Conservation (phyloP, 2,329 filamentous ascomycete genomes). For the Talaromyces marneffei region DNA sequence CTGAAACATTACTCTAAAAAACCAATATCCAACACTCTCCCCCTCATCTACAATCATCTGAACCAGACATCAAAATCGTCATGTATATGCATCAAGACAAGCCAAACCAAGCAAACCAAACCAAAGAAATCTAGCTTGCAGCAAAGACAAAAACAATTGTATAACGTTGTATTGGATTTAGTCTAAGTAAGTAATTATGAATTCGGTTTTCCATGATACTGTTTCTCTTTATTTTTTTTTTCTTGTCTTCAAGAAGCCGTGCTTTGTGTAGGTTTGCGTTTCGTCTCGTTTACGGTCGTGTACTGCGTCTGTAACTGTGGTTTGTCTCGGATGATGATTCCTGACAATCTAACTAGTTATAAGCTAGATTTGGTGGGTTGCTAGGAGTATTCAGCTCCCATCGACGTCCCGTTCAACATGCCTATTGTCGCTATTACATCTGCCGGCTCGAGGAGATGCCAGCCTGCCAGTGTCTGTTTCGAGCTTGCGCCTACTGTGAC, state of each 20-base stretch:
- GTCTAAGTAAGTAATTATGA: neutral
- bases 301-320: neutral
- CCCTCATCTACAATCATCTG: neutral
- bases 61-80: neutral
- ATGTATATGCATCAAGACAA: neutral
- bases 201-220: neutral
- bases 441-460: slow-evolving; percentile 80
- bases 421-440: slow-evolving; percentile 70
- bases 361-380: neutral
- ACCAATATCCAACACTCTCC: neutral
- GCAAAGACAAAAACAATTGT: slow-evolving; percentile 7
- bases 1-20: neutral
- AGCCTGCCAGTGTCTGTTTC: slow-evolving; percentile 84
- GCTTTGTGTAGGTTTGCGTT: neutral
- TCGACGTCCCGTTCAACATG: slow-evolving; percentile 44
- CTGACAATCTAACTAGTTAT: neutral
- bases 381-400: slow-evolving; percentile 13
- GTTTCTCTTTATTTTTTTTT: neutral
- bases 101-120: neutral
- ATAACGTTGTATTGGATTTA: neutral
- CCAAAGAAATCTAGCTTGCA: neutral
- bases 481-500: slow-evolving; percentile 88
- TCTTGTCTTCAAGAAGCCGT: neutral
- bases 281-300: neutral
- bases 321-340: neutral